These are phyloP conservation scores for Dactylellina sp. DNA, from an alignment of 2,329 filamentous ascomycete species.

Conservation along the genomic window DNA sequence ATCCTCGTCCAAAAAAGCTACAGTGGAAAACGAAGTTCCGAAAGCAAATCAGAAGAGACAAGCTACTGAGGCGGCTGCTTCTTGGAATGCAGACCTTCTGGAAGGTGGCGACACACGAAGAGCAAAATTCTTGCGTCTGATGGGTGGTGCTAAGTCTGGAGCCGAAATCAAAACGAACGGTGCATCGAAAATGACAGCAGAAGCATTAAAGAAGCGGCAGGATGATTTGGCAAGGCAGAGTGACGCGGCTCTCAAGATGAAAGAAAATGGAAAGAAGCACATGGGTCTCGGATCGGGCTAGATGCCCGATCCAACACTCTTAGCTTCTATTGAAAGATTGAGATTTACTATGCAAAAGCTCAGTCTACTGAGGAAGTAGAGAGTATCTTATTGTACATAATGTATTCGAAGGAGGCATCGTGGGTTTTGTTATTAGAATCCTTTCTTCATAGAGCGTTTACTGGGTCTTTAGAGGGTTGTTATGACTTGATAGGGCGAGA, in stretches of 20 bases:
- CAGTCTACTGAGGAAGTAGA: constrained; percentile 3
- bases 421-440: background rate
- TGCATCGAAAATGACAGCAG: constrained; percentile 29
- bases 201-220: constrained; percentile 41
- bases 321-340: background rate
- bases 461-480: constrained; percentile 13
- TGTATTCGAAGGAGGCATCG: background rate
- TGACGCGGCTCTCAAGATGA: constrained; percentile 37
- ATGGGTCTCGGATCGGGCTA: constrained; percentile 50
- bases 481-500: constrained; percentile 5
- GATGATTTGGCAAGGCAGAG: constrained; percentile 41
- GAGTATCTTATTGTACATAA: background rate
- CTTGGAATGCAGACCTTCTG: constrained; percentile 42
- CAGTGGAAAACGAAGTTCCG: constrained; percentile 18
- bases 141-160: constrained; percentile 39
- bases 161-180: constrained; percentile 24
- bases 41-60: constrained; percentile 14
- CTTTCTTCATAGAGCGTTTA: background rate
- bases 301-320: constrained; percentile 6
- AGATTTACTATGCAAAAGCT: constrained; percentile 14
- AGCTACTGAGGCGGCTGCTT: constrained; percentile 6
- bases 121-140: constrained; percentile 50
- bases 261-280: constrained; percentile 39
- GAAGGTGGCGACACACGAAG: constrained; percentile 39
- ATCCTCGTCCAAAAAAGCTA: constrained; percentile 12